These are phyloP conservation scores for Acidomyces sp. DNA, from an alignment of 495 filamentous ascomycete species.

Conservation along the genomic window DNA sequence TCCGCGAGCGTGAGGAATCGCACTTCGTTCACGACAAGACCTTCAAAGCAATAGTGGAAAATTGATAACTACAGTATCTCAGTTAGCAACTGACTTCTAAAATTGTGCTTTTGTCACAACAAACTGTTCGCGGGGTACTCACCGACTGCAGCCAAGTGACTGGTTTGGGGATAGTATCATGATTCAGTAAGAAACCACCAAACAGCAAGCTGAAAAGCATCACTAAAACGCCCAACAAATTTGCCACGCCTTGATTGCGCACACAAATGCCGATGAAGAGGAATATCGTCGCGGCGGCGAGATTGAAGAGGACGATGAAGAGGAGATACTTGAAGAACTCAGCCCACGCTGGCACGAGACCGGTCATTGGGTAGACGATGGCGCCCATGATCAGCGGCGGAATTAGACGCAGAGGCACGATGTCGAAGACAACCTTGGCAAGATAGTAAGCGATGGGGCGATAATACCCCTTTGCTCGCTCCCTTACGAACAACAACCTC, in stretches of 20 bases:
- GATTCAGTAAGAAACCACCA: slow-evolving; percentile 84
- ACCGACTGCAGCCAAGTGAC: slow-evolving; percentile 80
- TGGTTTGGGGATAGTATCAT: slow-evolving; percentile 72
- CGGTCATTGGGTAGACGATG: slow-evolving; percentile 97
- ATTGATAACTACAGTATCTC: slow-evolving; percentile 60
- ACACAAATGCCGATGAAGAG: slow-evolving; percentile 94
- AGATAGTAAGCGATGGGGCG: slow-evolving; percentile 93
- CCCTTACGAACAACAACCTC: slow-evolving; percentile 80
- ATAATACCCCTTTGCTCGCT: slow-evolving; percentile 96
- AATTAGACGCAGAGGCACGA: slow-evolving; percentile 83
- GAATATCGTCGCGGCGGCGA: slow-evolving; percentile 84
- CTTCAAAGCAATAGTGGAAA: slow-evolving; percentile 97
- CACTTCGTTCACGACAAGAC: slow-evolving; percentile 94
- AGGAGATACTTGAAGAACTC: slow-evolving; percentile 88
- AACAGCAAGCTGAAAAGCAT: slow-evolving; percentile 98
- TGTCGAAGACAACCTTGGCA: slow-evolving; percentile 88
- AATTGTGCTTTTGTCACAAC: too few species aligned
- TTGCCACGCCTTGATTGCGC: slow-evolving; percentile 83
- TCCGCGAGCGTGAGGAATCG: slow-evolving; percentile 80
- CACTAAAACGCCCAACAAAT: slow-evolving; percentile 84
- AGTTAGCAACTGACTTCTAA: not conserved
- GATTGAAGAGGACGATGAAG: slow-evolving; percentile 86
- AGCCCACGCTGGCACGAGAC: slow-evolving; percentile 67
- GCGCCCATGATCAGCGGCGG: slow-evolving; percentile 94
- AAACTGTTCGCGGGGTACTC: too few species aligned